These are phyloP conservation scores for Theobroma cacao DNA, from an alignment of 345 rosid genomes.

Conservation along the genomic window DNA sequence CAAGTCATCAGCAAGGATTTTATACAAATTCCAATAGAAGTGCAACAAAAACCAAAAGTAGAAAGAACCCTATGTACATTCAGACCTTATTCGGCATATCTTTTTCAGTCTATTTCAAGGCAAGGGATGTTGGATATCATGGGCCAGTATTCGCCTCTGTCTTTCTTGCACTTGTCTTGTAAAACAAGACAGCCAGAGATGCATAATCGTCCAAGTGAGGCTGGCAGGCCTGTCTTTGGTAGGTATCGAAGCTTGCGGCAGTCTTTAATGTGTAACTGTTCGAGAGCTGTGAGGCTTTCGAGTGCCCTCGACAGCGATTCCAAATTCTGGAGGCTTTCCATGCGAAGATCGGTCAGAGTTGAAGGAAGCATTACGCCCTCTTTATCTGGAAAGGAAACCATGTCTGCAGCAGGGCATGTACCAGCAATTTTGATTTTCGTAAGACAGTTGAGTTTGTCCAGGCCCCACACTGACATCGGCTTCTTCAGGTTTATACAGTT, in stretches of 20 bases:
- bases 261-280: constrained; percentile 12
- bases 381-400: constrained; percentile 9
- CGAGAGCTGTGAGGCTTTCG: constrained; percentile 15
- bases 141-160: constrained; percentile 26
- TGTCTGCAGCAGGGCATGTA: background rate
- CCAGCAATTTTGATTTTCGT: background rate
- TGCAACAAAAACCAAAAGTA: no score
- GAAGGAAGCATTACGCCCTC: constrained; percentile 22
- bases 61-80: no score
- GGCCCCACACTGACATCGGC: constrained; percentile 16
- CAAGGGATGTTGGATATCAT: constrained; percentile 21
- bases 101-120: background rate
- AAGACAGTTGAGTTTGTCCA: constrained; percentile 4
- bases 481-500: constrained; percentile 16
- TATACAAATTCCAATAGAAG: no score
- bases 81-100: background rate
- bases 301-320: constrained; percentile 21
- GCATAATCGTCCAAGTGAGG: constrained; percentile 15
- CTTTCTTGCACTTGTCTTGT: constrained; percentile 5
- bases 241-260: constrained; percentile 20
- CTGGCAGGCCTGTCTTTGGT: constrained; percentile 24
- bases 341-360: constrained; percentile 19
- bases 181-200: constrained; percentile 23
- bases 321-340: constrained; percentile 12
- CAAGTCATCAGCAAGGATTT: no score